phyloP scores from a whole-genome alignment of 2,329 filamentous ascomycete genomes.

The Microdochium bolleyi region DNA sequence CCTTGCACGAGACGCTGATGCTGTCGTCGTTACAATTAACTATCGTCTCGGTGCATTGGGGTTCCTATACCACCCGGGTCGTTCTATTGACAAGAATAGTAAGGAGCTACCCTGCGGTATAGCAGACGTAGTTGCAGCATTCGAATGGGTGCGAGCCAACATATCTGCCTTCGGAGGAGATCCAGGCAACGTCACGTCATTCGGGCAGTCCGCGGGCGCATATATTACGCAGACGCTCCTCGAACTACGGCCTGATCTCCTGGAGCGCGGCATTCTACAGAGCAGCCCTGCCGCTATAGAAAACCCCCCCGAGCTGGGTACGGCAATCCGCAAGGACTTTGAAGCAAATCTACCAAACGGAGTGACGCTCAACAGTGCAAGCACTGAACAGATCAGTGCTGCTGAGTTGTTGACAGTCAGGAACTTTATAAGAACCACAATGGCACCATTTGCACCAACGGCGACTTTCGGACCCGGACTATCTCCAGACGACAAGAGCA shows the following conservation, averaged over 20 bases:
- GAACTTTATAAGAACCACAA: not conserved
- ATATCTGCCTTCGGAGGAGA: not conserved
- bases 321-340: not conserved
- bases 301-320: not conserved
- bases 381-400: not conserved
- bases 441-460: not conserved
- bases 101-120: not conserved
- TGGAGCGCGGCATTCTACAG: not conserved
- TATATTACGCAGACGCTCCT: not conserved
- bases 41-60: not conserved
- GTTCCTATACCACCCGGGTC: not conserved
- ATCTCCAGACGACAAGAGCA: not conserved
- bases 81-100: not conserved
- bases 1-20: not conserved
- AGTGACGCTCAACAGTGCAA: not conserved
- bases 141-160: not conserved
- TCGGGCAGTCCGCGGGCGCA: not conserved
- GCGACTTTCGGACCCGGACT: not conserved
- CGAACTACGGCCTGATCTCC: not conserved
- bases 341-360: not conserved
- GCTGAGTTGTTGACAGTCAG: not conserved
- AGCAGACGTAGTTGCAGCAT: not conserved
- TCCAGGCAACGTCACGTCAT: not conserved
- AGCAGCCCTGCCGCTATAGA: not conserved
- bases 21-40: not conserved